phyloP scores from a whole-genome alignment of 129 eudicot genomes.

The Deinandra increscens region DNA sequence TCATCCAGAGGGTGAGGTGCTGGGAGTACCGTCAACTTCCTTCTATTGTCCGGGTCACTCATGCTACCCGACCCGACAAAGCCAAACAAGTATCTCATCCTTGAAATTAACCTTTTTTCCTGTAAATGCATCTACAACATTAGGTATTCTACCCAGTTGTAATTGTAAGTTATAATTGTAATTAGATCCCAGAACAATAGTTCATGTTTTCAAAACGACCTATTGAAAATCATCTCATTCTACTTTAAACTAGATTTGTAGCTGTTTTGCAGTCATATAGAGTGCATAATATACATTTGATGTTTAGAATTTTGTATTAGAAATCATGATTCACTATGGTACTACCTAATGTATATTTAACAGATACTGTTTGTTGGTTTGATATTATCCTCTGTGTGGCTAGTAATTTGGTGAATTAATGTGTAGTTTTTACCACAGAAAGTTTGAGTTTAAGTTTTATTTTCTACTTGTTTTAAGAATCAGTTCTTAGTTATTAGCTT shows the following conservation, averaged over 20 bases:
- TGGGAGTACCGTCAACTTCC: slow-evolving; percentile 94
- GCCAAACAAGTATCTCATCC: slow-evolving; percentile 61
- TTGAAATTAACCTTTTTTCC: background rate
- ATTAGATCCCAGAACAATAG: too few species aligned
- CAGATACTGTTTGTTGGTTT: background rate
- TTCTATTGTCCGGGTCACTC: slow-evolving; percentile 84
- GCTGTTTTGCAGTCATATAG: background rate
- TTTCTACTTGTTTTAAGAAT: background rate
- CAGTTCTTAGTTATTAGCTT: background rate
- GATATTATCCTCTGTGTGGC: background rate
- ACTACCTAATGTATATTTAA: background rate
- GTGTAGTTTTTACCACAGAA: background rate
- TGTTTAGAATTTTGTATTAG: background rate
- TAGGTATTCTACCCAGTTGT: background rate
- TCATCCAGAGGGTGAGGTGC: slow-evolving; percentile 61
- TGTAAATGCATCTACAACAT: background rate
- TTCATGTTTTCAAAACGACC: too few species aligned
- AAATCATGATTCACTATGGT: background rate
- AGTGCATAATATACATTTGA: background rate
- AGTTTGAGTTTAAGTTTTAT: background rate
- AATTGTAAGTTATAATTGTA: background rate
- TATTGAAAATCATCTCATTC: too few species aligned
- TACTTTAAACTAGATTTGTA: too few species aligned
- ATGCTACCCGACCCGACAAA: slow-evolving; percentile 81
- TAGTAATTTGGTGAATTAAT: background rate